These are phyloP conservation scores for Corynespora cassiicola DNA, from an alignment of 2,329 filamentous ascomycete genomes.

Conservation along the genomic window DNA sequence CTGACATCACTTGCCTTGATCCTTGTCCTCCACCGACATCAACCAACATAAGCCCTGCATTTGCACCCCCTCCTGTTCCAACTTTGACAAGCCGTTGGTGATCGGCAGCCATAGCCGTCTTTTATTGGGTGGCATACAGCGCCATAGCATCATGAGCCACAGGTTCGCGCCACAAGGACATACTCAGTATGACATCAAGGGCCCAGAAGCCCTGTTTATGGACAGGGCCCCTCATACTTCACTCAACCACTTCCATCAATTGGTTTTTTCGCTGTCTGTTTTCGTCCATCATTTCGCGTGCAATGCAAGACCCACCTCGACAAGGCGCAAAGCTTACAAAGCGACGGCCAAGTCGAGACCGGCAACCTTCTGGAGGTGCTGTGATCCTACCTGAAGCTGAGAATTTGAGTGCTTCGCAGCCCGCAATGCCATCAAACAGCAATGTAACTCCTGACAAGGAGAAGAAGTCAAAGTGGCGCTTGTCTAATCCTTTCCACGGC, in stretches of 20 bases:
- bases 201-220: constrained; percentile 7
- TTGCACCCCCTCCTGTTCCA: no score
- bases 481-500: constrained; percentile 44
- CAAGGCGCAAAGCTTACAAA: constrained; percentile 39
- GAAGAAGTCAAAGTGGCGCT: constrained; percentile 44
- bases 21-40: no score
- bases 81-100: no score
- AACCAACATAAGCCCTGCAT: no score
- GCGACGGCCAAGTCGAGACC: constrained; percentile 36
- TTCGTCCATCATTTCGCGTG: constrained; percentile 2
- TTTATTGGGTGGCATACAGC: no score
- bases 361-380: constrained; percentile 29
- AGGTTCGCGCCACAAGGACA: constrained; percentile 8
- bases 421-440: constrained; percentile 21
- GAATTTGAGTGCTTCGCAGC: constrained; percentile 23
- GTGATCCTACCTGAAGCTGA: no score
- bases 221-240: constrained; percentile 1
- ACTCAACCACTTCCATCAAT: constrained; percentile 9
- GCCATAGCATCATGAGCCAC: no score
- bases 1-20: no score
- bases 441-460: constrained; percentile 34
- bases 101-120: no score
- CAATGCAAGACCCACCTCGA: constrained; percentile 19
- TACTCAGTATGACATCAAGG: constrained; percentile 6
- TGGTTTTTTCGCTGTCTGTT: not conserved